Base-by-base conservation (phyloP, 352 stramenopile species). In the Pythium vanterpoolii region DNA sequence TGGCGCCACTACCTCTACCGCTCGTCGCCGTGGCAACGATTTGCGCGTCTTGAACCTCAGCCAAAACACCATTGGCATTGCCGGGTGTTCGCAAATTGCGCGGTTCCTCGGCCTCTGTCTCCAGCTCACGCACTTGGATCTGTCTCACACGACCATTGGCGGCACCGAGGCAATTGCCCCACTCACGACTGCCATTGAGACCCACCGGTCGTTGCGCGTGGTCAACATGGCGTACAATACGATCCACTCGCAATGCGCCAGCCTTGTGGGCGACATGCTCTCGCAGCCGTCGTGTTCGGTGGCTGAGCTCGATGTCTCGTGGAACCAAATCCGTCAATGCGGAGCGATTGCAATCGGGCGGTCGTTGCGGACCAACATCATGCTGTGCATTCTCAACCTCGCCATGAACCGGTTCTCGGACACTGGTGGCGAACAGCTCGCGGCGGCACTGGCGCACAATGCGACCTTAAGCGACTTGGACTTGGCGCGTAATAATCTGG, bases 381-480 rank as follows among this genome's bases (percentile, higher is more conserved):
- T 69, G 5, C 46, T 91, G 1, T 52, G 50, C 23, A 71, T 45
- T 3, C 63, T 91, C 5, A 70, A 83, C 1, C 60, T 91, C 36
- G 73, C 79, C 14, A 91, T 91, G 82, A 91, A 91, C 31, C 75
- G 79, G 0, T 88, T 80, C 36, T 69, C 79, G 4, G 82, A 91
- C 47, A 62, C 78, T 30, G 82, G 82, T 31, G 77, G 73, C 14
- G 76, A 89, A 36, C 70, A 86, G 36, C 28, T 91, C 21, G 82
- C 79, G 4, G 71, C 74, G 0, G 75, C 82, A 5, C 44, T 91
- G 8, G 72, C 56, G 6, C 56, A 40, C 42, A 91, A 91, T 60
- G 68, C 65, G 24, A 77, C 69, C 0, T 66, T 89, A 1, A 69
- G 28, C 0, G 65, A 77, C 11, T 59, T 91, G 13, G 74, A 91